Evolutionary conservation across 1,284 basidiomycete genomes (phyloP).

Genomic region (Irpex sp.): DNA sequence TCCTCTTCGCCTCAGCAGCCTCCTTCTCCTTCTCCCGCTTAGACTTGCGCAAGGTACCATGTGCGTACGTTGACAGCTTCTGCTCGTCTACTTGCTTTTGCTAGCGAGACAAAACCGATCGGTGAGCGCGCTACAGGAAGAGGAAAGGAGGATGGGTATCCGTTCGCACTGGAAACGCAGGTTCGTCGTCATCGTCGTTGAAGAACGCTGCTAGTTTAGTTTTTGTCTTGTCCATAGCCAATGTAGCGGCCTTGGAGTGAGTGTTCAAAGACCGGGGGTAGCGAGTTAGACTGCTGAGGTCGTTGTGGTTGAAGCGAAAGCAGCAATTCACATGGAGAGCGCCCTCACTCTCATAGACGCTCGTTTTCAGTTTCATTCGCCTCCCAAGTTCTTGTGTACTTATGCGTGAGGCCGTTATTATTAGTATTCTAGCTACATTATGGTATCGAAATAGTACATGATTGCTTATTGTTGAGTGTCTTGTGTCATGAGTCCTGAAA

Average conservation of each 20-base stretch:
- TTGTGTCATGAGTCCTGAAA: no score
- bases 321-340: not conserved
- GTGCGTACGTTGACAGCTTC: conserved; percentile 72
- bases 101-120: conserved; percentile 43
- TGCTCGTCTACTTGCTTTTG: conserved; percentile 76
- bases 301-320: not conserved
- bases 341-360: not conserved
- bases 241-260: no score
- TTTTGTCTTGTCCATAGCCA: conserved; percentile 72
- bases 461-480: no score
- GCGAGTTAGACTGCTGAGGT: not conserved
- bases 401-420: no score
- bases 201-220: conserved; percentile 75
- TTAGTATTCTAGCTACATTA: no score
- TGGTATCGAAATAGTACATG: no score
- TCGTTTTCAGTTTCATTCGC: no score
- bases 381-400: no score
- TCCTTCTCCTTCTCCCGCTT: conserved; percentile 85
- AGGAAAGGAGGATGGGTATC: conserved; percentile 55
- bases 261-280: not conserved
- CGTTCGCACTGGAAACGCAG: conserved; percentile 81
- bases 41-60: conserved; percentile 74
- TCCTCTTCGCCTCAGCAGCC: conserved; percentile 82
- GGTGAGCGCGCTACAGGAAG: conserved; percentile 53
- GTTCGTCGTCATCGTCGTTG: conserved; percentile 76